Percentiles rank a stretch among this genome's conserved stretches.
Conservation (phyloP, 257 asterid genomes). For the Schizonepeta tenuifolia region DNA sequence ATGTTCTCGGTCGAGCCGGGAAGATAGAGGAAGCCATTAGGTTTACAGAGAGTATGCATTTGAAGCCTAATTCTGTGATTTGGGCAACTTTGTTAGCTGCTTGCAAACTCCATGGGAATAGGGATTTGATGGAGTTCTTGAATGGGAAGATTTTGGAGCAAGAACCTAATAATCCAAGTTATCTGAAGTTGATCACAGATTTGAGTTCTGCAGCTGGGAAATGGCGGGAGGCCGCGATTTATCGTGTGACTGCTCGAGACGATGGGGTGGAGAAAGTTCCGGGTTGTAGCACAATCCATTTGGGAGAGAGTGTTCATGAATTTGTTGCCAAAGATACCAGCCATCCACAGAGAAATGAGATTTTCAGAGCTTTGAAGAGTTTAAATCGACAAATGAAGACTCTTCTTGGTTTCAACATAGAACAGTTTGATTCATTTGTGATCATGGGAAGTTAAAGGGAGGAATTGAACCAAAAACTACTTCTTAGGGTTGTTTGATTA, state of each 20-base stretch:
- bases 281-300: slow-evolving; percentile 62
- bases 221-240: slow-evolving; percentile 46
- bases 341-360: slow-evolving; percentile 42
- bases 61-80: slow-evolving; percentile 52
- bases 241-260: slow-evolving; percentile 37
- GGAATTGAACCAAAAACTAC: neutral
- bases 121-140: slow-evolving; percentile 38
- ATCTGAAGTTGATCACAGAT: slow-evolving; percentile 46
- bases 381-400: slow-evolving; percentile 44
- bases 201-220: slow-evolving; percentile 46
- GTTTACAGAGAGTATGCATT: slow-evolving; percentile 49
- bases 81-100: slow-evolving; percentile 63
- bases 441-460: neutral
- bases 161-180: slow-evolving; percentile 53
- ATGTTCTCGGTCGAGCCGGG: slow-evolving; percentile 58
- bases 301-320: slow-evolving; percentile 57
- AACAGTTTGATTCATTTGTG: neutral
- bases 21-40: slow-evolving; percentile 48
- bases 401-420: neutral
- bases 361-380: slow-evolving; percentile 42
- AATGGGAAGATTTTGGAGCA: slow-evolving; percentile 42
- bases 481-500: neutral
- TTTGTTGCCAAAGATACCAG: slow-evolving; percentile 53
- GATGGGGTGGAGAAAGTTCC: slow-evolving; percentile 41
- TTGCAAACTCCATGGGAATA: slow-evolving; percentile 48